Conservation (phyloP, 1,284 basidiomycete species). For the Schizophyllum amplum region DNA sequence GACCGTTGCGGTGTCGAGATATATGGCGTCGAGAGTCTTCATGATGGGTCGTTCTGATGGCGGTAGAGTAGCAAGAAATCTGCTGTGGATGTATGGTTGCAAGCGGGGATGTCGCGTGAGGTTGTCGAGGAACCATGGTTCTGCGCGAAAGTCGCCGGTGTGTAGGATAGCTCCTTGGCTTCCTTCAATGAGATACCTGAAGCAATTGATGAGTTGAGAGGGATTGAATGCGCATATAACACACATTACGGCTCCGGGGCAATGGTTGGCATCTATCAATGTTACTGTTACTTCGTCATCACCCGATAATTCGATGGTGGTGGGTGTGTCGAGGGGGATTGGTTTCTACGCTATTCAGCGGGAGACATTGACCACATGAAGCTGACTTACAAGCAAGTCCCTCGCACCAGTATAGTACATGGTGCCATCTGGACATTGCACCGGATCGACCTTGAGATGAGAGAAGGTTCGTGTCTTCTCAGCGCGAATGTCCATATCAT, state of each 20-base stretch:
- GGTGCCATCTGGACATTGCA: constrained; percentile 36
- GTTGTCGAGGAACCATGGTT: constrained; percentile 66
- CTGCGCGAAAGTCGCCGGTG: constrained; percentile 89
- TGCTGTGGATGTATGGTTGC: constrained; percentile 52
- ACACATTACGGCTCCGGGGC: constrained; percentile 88
- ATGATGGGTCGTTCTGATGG: constrained; percentile 1
- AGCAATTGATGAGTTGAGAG: constrained; percentile 1
- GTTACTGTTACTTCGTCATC: constrained; percentile 65
- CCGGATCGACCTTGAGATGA: constrained; percentile 56
- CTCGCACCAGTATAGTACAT: constrained; percentile 41
- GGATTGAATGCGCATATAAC: constrained; percentile 16
- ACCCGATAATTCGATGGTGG: constrained; percentile 47
- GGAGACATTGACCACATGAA: constrained; percentile 1
- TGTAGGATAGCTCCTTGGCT: constrained; percentile 68
- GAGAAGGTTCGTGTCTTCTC: constrained; percentile 54
- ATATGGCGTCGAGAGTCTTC: constrained; percentile 69
- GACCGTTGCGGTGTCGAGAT: constrained; percentile 77
- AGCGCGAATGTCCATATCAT: constrained; percentile 42
- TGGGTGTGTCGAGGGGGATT: constrained; percentile 57
- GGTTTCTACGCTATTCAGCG: constrained; percentile 26
- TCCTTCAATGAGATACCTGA: constrained; percentile 85
- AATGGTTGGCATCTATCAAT: constrained; percentile 88
- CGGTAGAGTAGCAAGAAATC: constrained; percentile 1
- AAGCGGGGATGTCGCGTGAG: constrained; percentile 64
- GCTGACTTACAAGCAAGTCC: constrained; percentile 52